Evolutionary conservation across 495 filamentous ascomycete genomes (phyloP).

Genomic region (Cercophora newfieldiana): DNA sequence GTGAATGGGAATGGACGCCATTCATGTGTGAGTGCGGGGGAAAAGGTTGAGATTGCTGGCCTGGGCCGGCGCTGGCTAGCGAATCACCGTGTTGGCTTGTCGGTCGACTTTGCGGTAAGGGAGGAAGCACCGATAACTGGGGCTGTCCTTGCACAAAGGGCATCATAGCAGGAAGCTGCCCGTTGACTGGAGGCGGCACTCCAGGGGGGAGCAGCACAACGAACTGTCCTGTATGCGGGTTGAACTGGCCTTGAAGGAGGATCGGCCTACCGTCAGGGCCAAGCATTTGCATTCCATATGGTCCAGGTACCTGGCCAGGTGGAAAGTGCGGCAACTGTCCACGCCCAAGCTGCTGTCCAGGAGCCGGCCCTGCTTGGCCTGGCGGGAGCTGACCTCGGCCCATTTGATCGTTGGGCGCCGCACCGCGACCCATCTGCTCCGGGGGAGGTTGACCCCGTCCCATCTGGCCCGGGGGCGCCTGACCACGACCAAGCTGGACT

Average conservation of each 20-base stretch:
- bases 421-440: not conserved
- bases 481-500: not conserved
- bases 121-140: conserved; percentile 6
- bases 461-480: conserved; percentile 8
- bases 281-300: conserved; percentile 24
- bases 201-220: conserved; percentile 5
- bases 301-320: conserved; percentile 19
- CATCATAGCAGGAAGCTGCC: not conserved
- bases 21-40: not conserved
- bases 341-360: conserved; percentile 9
- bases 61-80: not conserved
- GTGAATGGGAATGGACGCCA: not conserved
- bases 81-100: conserved; percentile 7
- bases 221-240: conserved; percentile 19
- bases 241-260: conserved; percentile 25
- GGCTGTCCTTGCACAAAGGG: conserved; percentile 15
- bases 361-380: not conserved
- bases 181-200: not conserved
- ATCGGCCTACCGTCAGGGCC: conserved; percentile 31
- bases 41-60: not conserved
- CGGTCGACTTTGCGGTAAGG: conserved; percentile 1
- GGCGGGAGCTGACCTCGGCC: not conserved
- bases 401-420: not conserved
- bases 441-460: not conserved
- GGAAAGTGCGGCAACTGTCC: conserved; percentile 8